These are phyloP conservation scores for Aphanomyces stellatus DNA, from an alignment of 352 stramenopile genomes.

Conservation along the genomic window DNA sequence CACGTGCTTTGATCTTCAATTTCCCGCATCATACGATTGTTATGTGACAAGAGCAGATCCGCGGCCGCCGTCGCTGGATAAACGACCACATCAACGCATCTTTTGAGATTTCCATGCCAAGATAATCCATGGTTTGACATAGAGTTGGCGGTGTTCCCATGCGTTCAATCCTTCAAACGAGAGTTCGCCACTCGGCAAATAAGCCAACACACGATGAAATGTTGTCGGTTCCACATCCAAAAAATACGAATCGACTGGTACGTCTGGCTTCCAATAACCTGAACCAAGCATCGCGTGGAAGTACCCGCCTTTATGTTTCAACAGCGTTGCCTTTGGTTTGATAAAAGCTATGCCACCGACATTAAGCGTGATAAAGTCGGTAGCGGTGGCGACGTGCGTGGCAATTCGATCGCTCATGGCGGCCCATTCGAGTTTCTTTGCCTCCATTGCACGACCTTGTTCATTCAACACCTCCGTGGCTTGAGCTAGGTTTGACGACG, in stretches of 20 bases:
- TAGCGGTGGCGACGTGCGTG: neutral
- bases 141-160: constrained; percentile 4
- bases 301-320: constrained; percentile 14
- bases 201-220: constrained; percentile 20
- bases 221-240: constrained; percentile 15
- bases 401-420: neutral
- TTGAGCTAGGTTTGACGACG: too few relatives aligned
- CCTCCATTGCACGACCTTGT: too few relatives aligned
- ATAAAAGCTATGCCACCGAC: constrained; percentile 15
- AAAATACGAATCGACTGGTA: neutral
- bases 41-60: too few relatives aligned
- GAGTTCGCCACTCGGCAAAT: constrained; percentile 11
- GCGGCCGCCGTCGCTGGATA: too few relatives aligned
- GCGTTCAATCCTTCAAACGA: constrained; percentile 14
- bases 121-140: constrained; percentile 10
- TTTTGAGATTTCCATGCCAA: too few relatives aligned
- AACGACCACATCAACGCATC: too few relatives aligned
- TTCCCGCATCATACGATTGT: too few relatives aligned
- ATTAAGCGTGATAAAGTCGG: constrained; percentile 14
- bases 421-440: neutral
- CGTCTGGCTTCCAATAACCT: constrained; percentile 8
- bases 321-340: constrained; percentile 13
- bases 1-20: too few relatives aligned
- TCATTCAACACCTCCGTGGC: too few relatives aligned
- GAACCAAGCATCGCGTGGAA: constrained; percentile 20